Conservation (phyloP, 2,329 filamentous ascomycete species). For the Pseudovirgaria hyperparasitica region DNA sequence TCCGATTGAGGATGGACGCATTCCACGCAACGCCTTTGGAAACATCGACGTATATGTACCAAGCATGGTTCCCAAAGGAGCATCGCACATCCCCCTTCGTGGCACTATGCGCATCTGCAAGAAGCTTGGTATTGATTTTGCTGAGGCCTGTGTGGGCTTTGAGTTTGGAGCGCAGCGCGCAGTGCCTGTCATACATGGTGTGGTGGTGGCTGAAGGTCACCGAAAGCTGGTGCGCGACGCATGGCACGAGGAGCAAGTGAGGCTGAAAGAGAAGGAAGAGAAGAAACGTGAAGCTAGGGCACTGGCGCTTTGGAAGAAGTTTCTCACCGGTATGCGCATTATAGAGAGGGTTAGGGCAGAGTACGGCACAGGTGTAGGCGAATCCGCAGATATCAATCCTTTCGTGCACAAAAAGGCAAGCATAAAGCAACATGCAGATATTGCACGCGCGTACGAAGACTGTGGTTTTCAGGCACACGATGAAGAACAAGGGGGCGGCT, state of each 20-base stretch:
- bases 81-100: slow-evolving; percentile 68
- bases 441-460: no score
- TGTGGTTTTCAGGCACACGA: no score
- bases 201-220: slow-evolving; percentile 76
- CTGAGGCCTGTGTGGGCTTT: slow-evolving; percentile 90
- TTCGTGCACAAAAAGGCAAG: no score
- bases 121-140: slow-evolving; percentile 72
- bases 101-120: slow-evolving; percentile 72
- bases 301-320: slow-evolving; percentile 70
- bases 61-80: slow-evolving; percentile 80
- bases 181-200: slow-evolving; percentile 80
- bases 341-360: slow-evolving; percentile 63
- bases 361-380: no score
- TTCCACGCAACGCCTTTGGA: slow-evolving; percentile 88
- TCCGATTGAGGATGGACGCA: slow-evolving; percentile 70
- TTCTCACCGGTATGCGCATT: slow-evolving; percentile 75
- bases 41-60: slow-evolving; percentile 95
- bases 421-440: no score
- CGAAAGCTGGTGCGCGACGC: slow-evolving; percentile 63
- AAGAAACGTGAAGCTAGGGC: slow-evolving; percentile 67
- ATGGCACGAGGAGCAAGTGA: slow-evolving; percentile 59
- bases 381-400: no score
- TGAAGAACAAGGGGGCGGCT: no score
- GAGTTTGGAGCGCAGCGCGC: slow-evolving; percentile 94
- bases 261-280: slow-evolving; percentile 63